Conservation (phyloP, 495 filamentous ascomycete genomes). For the Penicillium lagena region DNA sequence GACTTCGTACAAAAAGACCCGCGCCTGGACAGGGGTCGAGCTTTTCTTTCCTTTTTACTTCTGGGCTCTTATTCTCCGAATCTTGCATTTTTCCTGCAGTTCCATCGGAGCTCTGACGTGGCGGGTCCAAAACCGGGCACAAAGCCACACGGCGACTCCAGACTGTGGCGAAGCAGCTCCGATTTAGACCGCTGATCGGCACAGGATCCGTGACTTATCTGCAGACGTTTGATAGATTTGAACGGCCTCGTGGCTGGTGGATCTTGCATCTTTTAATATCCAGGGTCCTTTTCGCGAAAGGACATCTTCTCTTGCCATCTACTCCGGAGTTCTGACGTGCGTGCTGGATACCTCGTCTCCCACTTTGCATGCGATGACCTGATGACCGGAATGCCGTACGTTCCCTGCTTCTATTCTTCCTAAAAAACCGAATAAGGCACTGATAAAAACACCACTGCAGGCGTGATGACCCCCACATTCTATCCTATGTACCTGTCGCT, state of each 20-base stretch:
- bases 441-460: slow-evolving; percentile 2
- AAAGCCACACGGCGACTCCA: slow-evolving; percentile 22
- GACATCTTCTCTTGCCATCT: no score
- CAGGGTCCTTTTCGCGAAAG: no score
- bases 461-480: slow-evolving; percentile 31
- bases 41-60: slow-evolving; percentile 4
- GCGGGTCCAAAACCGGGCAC: slow-evolving; percentile 16
- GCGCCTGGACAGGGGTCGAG: not conserved
- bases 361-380: no score
- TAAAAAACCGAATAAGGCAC: no score
- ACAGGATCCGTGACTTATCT: slow-evolving; percentile 11
- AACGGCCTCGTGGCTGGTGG: no score
- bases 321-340: no score
- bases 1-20: slow-evolving; percentile 20
- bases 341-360: no score
- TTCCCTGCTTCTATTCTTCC: no score
- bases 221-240: no score
- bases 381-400: no score
- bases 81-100: not conserved
- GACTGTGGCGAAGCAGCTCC: slow-evolving; percentile 40
- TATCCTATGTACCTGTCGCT: slow-evolving; percentile 16
- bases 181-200: slow-evolving; percentile 19
- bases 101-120: slow-evolving; percentile 20
- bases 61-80: slow-evolving; percentile 2
- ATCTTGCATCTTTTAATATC: no score